phyloP scores from a whole-genome alignment of 1,284 basidiomycete genomes.

The Tilletiaria anomala region DNA sequence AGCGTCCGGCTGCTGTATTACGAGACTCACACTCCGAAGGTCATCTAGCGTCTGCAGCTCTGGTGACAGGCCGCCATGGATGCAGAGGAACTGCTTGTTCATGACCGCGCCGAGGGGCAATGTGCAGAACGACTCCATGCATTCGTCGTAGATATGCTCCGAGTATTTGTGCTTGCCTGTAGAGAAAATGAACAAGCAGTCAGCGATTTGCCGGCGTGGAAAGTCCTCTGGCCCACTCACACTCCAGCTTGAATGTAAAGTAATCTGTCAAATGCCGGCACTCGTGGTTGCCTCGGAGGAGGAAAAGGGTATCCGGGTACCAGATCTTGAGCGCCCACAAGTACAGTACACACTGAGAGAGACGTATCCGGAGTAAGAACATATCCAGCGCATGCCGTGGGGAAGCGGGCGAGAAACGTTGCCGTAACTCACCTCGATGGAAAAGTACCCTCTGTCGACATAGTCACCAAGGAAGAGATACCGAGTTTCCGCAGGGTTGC shows the following conservation, averaged over 20 bases:
- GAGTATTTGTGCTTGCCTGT: slow-evolving; percentile 38
- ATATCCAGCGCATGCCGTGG: background rate
- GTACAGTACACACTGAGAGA: slow-evolving; percentile 29
- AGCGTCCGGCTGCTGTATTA: background rate
- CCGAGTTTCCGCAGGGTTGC: slow-evolving; percentile 37
- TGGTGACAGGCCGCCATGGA: slow-evolving; percentile 80
- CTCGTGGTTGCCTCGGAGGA: slow-evolving; percentile 39
- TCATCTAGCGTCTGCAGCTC: slow-evolving; percentile 83
- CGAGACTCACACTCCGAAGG: slow-evolving; percentile 45
- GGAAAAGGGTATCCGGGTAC: slow-evolving; percentile 38
- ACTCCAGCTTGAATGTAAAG: slow-evolving; percentile 39
- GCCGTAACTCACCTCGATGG: slow-evolving; percentile 24
- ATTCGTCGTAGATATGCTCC: slow-evolving; percentile 38
- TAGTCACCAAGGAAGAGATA: slow-evolving; percentile 40
- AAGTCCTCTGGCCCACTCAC: slow-evolving; percentile 4
- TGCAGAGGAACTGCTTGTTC: slow-evolving; percentile 95
- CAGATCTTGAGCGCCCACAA: slow-evolving; percentile 39
- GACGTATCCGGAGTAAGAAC: background rate
- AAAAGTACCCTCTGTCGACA: slow-evolving; percentile 38
- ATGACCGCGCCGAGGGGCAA: slow-evolving; percentile 82
- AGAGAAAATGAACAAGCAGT: background rate
- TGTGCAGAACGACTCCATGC: slow-evolving; percentile 67
- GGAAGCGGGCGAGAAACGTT: background rate
- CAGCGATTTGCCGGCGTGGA: background rate
- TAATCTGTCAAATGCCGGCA: slow-evolving; percentile 39